phyloP scores from a whole-genome alignment of 1,139 yeast genomes.

The Komagataea norvegica region DNA sequence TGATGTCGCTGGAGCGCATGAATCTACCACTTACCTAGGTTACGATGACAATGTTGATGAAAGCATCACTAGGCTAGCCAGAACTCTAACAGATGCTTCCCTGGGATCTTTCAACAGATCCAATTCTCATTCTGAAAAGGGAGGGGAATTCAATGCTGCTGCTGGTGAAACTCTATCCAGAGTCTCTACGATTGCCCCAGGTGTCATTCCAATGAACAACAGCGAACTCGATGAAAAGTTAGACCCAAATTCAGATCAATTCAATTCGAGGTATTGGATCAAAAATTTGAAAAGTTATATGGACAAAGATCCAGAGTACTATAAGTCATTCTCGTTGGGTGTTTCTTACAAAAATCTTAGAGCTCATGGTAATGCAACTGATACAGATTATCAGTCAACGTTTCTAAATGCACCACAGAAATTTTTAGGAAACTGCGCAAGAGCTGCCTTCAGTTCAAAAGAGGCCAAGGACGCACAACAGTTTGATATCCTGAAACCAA shows the following conservation, averaged over 20 bases:
- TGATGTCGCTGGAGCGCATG: neutral
- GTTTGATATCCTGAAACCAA: slow-evolving; percentile 54
- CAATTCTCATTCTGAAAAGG: slow-evolving; percentile 1
- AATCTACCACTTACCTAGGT: slow-evolving; percentile 7
- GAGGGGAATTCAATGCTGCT: slow-evolving; percentile 2
- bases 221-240: slow-evolving; percentile 42
- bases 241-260: slow-evolving; percentile 57
- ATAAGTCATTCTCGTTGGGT: slow-evolving; percentile 61
- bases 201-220: slow-evolving; percentile 28
- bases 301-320: slow-evolving; percentile 58
- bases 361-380: slow-evolving; percentile 73
- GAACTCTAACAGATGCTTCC: slow-evolving; percentile 7
- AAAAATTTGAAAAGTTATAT: slow-evolving; percentile 56
- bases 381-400: slow-evolving; percentile 76
- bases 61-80: slow-evolving; percentile 7
- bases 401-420: slow-evolving; percentile 47
- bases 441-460: slow-evolving; percentile 25
- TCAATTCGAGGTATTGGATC: slow-evolving; percentile 67
- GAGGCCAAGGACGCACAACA: slow-evolving; percentile 26
- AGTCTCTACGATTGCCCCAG: slow-evolving; percentile 24
- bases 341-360: slow-evolving; percentile 62
- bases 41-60: slow-evolving; percentile 4
- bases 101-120: neutral
- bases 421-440: slow-evolving; percentile 9
- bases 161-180: slow-evolving; percentile 16